Evolutionary conservation across 2,329 filamentous ascomycete genomes (phyloP).

Genomic region (Cladophialophora yegresii): DNA sequence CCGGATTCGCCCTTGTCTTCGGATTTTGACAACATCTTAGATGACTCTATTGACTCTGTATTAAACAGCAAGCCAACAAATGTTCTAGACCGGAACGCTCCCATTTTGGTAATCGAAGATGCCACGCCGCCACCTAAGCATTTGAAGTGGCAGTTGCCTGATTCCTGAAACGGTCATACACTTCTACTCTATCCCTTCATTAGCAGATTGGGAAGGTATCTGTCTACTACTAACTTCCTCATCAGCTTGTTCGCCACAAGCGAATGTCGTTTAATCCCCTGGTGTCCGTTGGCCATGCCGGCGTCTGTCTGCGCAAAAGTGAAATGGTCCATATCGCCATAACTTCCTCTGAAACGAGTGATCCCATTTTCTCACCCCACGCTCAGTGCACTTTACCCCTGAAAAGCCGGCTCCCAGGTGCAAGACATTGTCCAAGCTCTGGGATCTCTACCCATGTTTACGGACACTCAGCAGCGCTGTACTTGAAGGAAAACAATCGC

Average conservation of each 20-base stretch:
- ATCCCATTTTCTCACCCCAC: neutral
- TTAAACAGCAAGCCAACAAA: conserved; percentile 10
- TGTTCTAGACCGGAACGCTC: neutral
- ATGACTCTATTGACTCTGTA: conserved; percentile 26
- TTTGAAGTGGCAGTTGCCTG: conserved; percentile 35
- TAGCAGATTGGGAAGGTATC: neutral
- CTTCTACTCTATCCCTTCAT: neutral
- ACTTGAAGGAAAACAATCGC: neutral
- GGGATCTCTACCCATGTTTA: neutral
- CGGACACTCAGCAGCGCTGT: neutral
- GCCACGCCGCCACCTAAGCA: conserved; percentile 31
- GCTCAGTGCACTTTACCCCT: neutral
- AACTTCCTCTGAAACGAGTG: neutral
- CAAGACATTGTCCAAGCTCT: neutral
- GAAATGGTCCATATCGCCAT: neutral
- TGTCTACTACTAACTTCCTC: neutral
- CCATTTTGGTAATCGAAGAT: conserved; percentile 27
- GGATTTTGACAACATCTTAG: conserved; percentile 4
- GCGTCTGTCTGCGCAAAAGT: neutral
- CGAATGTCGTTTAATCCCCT: neutral
- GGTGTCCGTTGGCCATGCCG: neutral
- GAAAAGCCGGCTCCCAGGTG: neutral
- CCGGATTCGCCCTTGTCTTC: conserved; percentile 17
- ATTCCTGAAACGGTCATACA: conserved; percentile 13
- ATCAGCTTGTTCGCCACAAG: neutral